A percentile compares a stretch with the other conserved stretches of the same genome.
These are phyloP conservation scores for Sporothrix globosa DNA, from an alignment of 2,329 filamentous ascomycete genomes.

Conservation along the genomic window DNA sequence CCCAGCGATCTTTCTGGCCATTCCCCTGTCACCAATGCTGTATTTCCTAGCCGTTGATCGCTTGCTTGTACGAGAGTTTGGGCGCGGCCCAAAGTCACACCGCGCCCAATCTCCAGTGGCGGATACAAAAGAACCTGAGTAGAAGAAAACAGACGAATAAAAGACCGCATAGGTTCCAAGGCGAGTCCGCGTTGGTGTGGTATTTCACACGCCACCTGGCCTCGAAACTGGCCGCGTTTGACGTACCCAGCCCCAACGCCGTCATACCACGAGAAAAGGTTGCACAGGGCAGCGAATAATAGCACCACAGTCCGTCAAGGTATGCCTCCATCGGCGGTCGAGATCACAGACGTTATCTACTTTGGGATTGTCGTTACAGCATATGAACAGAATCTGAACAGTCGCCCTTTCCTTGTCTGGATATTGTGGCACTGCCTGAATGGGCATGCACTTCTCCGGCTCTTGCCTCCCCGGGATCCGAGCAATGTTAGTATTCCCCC, in stretches of 20 bases:
- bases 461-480: slow-evolving; percentile 9
- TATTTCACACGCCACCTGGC: not conserved
- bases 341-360: not conserved
- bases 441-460: not conserved
- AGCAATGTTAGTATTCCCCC: not conserved
- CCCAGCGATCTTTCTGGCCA: not conserved
- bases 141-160: not conserved
- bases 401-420: slow-evolving; percentile 13
- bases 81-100: slow-evolving; percentile 11
- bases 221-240: slow-evolving; percentile 20
- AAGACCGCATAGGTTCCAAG: not conserved
- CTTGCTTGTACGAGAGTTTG: not conserved
- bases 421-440: slow-evolving; percentile 11
- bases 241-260: slow-evolving; percentile 15
- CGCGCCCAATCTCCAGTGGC: not conserved
- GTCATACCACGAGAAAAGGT: slow-evolving; percentile 1
- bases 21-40: not conserved
- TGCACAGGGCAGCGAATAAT: slow-evolving; percentile 29
- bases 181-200: not conserved
- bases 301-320: not conserved
- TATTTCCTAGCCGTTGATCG: not conserved
- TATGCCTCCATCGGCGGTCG: too few species aligned
- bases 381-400: not conserved
- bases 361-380: not conserved
- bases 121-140: not conserved